Base-by-base conservation (phyloP, 495 filamentous ascomycete genomes). In the Penicillium ucsense region DNA sequence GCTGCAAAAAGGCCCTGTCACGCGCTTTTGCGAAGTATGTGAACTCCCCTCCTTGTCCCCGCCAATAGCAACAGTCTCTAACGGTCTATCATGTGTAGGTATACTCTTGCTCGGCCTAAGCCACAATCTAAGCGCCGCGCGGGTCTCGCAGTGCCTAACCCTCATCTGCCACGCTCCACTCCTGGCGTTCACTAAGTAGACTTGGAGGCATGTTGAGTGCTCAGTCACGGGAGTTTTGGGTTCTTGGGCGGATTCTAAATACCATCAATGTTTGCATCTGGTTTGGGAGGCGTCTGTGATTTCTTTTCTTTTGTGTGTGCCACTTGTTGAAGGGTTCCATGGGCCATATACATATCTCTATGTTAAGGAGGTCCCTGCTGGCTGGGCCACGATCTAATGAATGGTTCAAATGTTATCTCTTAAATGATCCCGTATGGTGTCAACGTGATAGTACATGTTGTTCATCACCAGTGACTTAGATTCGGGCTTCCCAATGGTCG, bases 11-110 rank as follows among this genome's bases (percentile, higher is more conserved):
- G 77, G 89, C 92, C 31, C 79, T 99, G 45, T 88, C 88, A 8
- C 76, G 94, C 48, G 90, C 94, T 10, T 99, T 99, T 79, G 90
- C 94, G 50, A 99, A 99, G 78, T 99, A 95, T 53, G 71, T 70
- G 28, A 35, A n/a, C 37, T 8, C 29, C 43, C 31, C 0, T 45
- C 32, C 2, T 34, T 38, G 6, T 28, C 4, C 27, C n/a, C 11
- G n/a, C 47, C 4, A 20, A 20, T 20, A 20, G 20, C 20, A 20
- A 20, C 20, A 20, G 20, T 20, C 20, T 20, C 59, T 62, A 61
- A 60, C 41, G 32, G 4, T 20, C 31, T 45, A 20, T 20, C 20
- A 20, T 20, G 20, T 43, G 32, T 41, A 74, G 71, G 51, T 74
- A 74, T 52, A 74, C 71, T 35, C 63, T 74, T 28, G 64, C 71